Conservation (phyloP, 495 filamentous ascomycete genomes). For the Penicillium mononematosum region DNA sequence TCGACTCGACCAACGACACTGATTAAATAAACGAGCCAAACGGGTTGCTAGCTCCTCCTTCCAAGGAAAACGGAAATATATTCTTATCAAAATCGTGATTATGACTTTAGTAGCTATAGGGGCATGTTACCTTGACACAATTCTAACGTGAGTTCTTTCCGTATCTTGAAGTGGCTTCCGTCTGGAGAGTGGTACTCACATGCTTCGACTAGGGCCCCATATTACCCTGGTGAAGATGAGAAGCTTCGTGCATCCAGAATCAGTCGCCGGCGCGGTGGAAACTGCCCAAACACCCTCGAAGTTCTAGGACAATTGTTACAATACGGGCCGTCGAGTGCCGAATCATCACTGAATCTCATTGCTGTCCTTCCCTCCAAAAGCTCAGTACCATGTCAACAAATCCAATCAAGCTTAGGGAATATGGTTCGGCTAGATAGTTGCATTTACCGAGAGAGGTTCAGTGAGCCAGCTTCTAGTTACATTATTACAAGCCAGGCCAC, state of each 20-base stretch:
- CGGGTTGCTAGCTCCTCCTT: not conserved
- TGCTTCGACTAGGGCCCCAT: conserved; percentile 50
- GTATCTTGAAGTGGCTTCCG: not conserved
- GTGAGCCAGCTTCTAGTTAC: conserved; percentile 66
- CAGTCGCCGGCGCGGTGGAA: conserved; percentile 64
- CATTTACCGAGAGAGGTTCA: conserved; percentile 55
- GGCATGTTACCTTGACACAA: conserved; percentile 67
- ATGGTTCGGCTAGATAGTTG: conserved; percentile 52
- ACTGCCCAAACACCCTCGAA: conserved; percentile 68
- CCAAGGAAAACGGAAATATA: not conserved
- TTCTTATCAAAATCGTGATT: not conserved
- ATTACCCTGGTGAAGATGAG: conserved; percentile 67
- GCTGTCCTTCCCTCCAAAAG: conserved; percentile 42
- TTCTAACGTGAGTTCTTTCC: conserved; percentile 55
- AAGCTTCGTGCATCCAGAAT: conserved; percentile 65
- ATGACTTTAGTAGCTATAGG: conserved; percentile 59
- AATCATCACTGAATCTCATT: conserved; percentile 37
- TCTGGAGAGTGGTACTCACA: not conserved
- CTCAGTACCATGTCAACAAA: conserved; percentile 41
- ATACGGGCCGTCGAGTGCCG: conserved; percentile 3
- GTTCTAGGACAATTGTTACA: conserved; percentile 61
- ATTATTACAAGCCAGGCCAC: conserved; percentile 61
- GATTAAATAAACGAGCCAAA: not conserved
- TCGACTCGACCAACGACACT: not conserved
- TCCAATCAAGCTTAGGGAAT: conserved; percentile 40